Evolutionary conservation across 2,329 filamentous ascomycete species (phyloP).

Genomic region (Nemania sp.): DNA sequence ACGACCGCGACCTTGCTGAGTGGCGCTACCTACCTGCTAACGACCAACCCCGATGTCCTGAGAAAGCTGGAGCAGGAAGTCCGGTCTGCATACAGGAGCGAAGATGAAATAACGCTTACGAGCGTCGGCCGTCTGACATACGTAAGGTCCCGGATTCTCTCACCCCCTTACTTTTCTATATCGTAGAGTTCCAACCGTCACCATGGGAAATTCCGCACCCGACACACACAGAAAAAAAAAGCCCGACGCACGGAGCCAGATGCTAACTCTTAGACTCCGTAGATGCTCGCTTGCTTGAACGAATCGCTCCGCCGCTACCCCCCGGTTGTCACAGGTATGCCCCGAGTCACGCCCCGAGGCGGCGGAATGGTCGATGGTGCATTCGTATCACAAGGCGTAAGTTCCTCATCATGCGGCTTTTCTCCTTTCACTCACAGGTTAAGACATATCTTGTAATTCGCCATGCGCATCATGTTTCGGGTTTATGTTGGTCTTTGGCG

Average conservation of each 20-base stretch:
- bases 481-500: no score
- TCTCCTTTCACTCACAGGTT: background rate
- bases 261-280: background rate
- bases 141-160: conserved; percentile 4
- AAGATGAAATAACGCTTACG: conserved; percentile 46
- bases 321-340: conserved; percentile 33
- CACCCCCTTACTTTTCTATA: background rate
- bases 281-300: conserved; percentile 47
- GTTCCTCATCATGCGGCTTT: background rate
- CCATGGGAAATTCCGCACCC: no score
- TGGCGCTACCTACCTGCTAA: conserved; percentile 46
- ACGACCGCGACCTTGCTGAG: conserved; percentile 53
- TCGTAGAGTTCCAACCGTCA: background rate
- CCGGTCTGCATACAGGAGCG: conserved; percentile 42
- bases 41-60: conserved; percentile 42
- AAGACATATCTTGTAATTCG: no score
- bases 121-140: conserved; percentile 44
- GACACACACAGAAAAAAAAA: no score
- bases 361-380: conserved; percentile 32
- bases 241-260: background rate
- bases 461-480: no score
- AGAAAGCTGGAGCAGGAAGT: conserved; percentile 46
- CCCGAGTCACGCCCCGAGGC: conserved; percentile 29
- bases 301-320: conserved; percentile 50
- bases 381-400: conserved; percentile 35